These are phyloP conservation scores for Phytophthora pluvialis DNA, from an alignment of 352 stramenopile species.

Conservation along the genomic window DNA sequence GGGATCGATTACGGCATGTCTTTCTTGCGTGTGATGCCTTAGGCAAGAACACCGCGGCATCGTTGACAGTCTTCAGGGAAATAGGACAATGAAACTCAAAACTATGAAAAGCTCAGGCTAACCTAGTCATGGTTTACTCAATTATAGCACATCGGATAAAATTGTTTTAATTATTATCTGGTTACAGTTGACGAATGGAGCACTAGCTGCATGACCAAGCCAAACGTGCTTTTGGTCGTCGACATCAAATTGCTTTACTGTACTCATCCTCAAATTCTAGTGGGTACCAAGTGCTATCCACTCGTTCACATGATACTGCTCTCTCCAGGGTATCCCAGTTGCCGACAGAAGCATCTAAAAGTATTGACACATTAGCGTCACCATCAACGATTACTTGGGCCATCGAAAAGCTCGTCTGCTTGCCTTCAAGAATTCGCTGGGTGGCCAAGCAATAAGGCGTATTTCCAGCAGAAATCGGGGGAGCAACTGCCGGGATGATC, in stretches of 20 bases:
- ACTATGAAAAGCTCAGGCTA: too few relatives aligned
- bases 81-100: too few relatives aligned
- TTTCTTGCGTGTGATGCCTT: too few relatives aligned
- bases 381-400: background rate
- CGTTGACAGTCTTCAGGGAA: too few relatives aligned
- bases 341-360: background rate
- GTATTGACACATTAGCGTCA: background rate
- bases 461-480: conserved; percentile 26
- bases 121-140: too few relatives aligned
- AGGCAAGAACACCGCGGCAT: too few relatives aligned
- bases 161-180: too few relatives aligned
- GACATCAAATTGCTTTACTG: background rate
- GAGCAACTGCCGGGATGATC: background rate
- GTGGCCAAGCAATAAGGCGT: conserved; percentile 29
- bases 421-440: conserved; percentile 23
- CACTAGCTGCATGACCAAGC: too few relatives aligned
- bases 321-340: background rate
- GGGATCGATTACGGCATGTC: too few relatives aligned
- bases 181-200: too few relatives aligned
- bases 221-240: too few relatives aligned
- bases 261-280: conserved; percentile 1
- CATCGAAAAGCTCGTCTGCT: conserved; percentile 6
- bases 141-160: too few relatives aligned
- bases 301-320: background rate
- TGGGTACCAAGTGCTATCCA: conserved; percentile 1